Evolutionary conservation across 2,329 filamentous ascomycete species (phyloP).

Genomic region (Elsinoe ampelina): DNA sequence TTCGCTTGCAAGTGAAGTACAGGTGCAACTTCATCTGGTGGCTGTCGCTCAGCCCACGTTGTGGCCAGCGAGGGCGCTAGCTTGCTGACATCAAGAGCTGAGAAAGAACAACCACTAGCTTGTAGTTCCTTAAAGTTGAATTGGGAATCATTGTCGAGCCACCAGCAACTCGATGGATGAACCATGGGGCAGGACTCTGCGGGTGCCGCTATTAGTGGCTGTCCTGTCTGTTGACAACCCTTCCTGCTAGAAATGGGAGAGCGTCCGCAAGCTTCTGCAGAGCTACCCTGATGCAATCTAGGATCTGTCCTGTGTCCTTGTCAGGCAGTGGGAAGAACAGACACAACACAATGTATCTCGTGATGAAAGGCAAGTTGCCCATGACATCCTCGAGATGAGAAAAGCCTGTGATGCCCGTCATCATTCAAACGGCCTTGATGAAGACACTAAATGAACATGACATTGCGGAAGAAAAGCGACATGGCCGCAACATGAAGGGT

Average conservation of each 20-base stretch:
- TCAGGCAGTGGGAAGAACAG: background rate
- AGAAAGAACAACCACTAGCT: background rate
- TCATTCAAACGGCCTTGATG: no score
- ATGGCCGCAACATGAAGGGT: no score
- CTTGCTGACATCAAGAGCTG: background rate
- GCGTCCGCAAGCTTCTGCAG: background rate
- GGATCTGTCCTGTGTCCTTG: no score
- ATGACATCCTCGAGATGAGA: background rate
- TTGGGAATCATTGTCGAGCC: background rate
- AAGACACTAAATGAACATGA: no score
- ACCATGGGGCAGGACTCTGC: background rate
- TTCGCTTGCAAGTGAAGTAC: slow-evolving; percentile 16
- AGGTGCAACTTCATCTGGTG: slow-evolving; percentile 1
- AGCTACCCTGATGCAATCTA: background rate
- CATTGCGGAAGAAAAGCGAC: no score
- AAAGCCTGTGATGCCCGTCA: background rate
- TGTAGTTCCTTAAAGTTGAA: background rate
- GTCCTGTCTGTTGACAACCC: background rate
- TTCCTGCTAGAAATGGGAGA: slow-evolving; percentile 2
- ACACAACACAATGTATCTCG: background rate
- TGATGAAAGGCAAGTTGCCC: slow-evolving; percentile 2
- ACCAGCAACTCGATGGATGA: background rate
- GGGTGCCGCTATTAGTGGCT: background rate
- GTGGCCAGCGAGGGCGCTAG: background rate
- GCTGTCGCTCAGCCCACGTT: background rate